These are phyloP conservation scores for Coccomyxa subellipsoidea DNA, from an alignment of 163 green algal species.

Conservation along the genomic window DNA sequence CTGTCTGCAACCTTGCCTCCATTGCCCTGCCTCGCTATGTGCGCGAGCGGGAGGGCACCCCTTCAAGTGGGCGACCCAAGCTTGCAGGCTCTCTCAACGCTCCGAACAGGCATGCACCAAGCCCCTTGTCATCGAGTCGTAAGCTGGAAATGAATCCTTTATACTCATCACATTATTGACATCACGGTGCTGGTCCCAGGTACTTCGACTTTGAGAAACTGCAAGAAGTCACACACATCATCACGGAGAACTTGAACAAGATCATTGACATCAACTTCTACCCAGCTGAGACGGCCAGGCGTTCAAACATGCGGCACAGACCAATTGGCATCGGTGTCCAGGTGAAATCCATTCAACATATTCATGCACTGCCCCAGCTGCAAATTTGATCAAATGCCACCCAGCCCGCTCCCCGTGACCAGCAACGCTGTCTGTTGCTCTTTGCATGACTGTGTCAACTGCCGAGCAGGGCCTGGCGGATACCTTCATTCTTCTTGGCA, in stretches of 20 bases:
- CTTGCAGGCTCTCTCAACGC: conserved; percentile 68
- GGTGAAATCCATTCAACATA: conserved; percentile 21
- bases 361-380: neutral
- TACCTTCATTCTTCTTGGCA: conserved; percentile 95
- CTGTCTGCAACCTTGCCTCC: conserved; percentile 98
- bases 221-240: conserved; percentile 69
- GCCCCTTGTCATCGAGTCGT: neutral
- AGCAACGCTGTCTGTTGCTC: neutral
- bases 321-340: conserved; percentile 97
- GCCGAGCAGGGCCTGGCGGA: conserved; percentile 87
- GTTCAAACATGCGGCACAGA: conserved; percentile 95
- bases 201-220: conserved; percentile 97
- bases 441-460: neutral
- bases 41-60: conserved; percentile 22
- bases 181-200: too few species aligned
- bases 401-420: neutral
- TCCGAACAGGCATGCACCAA: conserved; percentile 39
- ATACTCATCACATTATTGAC: too few species aligned
- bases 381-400: neutral
- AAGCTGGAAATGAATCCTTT: too few species aligned
- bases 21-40: conserved; percentile 89
- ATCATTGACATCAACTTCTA: conserved; percentile 99
- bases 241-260: conserved; percentile 96
- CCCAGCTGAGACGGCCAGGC: conserved; percentile 82
- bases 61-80: conserved; percentile 38